phyloP scores from a whole-genome alignment of 352 stramenopile species.

The Globisporangium megalacanthum region DNA sequence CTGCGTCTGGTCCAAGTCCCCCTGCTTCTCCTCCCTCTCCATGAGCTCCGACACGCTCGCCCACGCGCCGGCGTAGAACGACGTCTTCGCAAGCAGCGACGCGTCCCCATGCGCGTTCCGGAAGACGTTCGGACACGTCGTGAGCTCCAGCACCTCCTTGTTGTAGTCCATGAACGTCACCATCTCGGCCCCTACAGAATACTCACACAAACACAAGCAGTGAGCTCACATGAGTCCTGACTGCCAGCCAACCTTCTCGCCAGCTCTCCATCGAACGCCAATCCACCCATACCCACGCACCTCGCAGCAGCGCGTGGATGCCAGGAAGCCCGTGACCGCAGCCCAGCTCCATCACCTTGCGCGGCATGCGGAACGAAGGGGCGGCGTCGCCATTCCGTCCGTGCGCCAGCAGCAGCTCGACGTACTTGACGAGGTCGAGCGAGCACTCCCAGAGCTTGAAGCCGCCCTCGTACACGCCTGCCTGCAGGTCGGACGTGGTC shows the following conservation, averaged over 20 bases:
- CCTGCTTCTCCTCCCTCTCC: slow-evolving; percentile 26
- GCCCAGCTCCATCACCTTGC: slow-evolving; percentile 62
- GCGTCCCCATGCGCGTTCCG: slow-evolving; percentile 29
- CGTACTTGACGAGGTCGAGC: slow-evolving; percentile 60
- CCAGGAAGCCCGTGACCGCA: slow-evolving; percentile 76
- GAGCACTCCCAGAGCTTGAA: slow-evolving; percentile 87
- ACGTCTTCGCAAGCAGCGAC: slow-evolving; percentile 27
- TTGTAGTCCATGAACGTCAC: slow-evolving; percentile 87
- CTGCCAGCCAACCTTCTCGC: too few species aligned
- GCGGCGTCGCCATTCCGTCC: slow-evolving; percentile 1
- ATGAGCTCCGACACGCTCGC: slow-evolving; percentile 52
- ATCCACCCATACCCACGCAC: slow-evolving; percentile 14
- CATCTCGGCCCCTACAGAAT: slow-evolving; percentile 32
- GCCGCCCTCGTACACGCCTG: slow-evolving; percentile 79
- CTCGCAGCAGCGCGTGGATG: slow-evolving; percentile 66
- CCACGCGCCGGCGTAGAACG: slow-evolving; percentile 81
- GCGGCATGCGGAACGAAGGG: slow-evolving; percentile 16
- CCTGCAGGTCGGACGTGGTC: slow-evolving; percentile 68
- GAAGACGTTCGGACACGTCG: slow-evolving; percentile 74
- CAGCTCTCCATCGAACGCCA: neutral
- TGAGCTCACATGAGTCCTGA: neutral
- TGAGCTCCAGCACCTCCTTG: slow-evolving; percentile 83
- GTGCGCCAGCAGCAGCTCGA: slow-evolving; percentile 23
- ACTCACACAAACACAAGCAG: neutral
- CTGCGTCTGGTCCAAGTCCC: slow-evolving; percentile 27